Evolutionary conservation across 257 asterid genomes (phyloP), one percentile per base, ranked within the genome.

Genomic region (Jasminum sambac): DNA sequence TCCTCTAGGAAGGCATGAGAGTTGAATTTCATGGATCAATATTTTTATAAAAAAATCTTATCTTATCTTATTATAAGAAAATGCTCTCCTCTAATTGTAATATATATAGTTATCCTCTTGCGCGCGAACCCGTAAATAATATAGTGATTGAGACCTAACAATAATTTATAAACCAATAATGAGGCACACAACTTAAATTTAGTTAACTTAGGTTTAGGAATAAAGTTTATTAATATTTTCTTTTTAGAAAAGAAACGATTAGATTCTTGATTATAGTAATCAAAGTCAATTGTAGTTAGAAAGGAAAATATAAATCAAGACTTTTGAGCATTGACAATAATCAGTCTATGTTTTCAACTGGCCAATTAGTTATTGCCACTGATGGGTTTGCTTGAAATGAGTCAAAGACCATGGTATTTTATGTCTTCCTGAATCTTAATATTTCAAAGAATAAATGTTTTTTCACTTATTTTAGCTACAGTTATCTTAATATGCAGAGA

Each of bases 281-380:
- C 30, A 17, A 50, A 50, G 59, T 50, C 12, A 17, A 23, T 17
- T 8, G 26, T 50, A 19, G 60, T 50, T 6, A 24, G 62, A 55
- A 55, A 55, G 12, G 1, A 17, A 55, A 21, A 11, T 55, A 55
- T 55, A 55, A 16, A 40, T 40, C 40, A 64, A 64, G 60, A 44
- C 63, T 23, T 74, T 34, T 67, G 40, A 2, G 40, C 37, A 65
- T 66, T 43, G 73, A 60, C 66, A 66, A 42, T 12, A 71, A 44
- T 23, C 25, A 6, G 78, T 77, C 78, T 71, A 52, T 55, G 16
- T 68, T 77, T 72, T 72, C 78, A 71, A 72, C 81, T 63, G 30
- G 63, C 70, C 66, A 66, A 17, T 38, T 46, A 21, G 11, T 23
- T 55, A 55, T 21, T 19, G 62, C 62, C 62, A 21, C 62, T 8